Conservation (phyloP, 331 rosid species). For the Acacia pycnantha region DNA sequence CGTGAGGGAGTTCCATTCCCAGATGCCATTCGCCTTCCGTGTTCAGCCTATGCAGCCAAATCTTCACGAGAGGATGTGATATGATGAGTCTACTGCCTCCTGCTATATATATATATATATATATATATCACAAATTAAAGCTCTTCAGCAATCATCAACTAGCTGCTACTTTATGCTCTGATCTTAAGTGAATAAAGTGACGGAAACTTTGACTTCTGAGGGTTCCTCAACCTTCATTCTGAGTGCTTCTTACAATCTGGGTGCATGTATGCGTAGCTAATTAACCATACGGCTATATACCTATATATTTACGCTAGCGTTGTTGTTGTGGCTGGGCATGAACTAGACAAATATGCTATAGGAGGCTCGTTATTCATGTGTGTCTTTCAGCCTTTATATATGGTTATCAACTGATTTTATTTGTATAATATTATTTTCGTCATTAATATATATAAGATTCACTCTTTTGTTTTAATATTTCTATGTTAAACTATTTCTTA, state of each 20-base stretch:
- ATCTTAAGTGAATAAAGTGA: neutral
- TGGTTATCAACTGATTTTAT: too few relatives aligned
- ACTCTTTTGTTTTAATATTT: too few relatives aligned
- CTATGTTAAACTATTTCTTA: too few relatives aligned
- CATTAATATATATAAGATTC: too few relatives aligned
- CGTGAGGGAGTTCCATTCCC: constrained; percentile 55
- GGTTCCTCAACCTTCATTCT: neutral
- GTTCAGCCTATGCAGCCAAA: constrained; percentile 95
- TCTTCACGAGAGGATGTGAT: constrained; percentile 67
- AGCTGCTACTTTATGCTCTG: neutral
- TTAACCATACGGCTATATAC: too few relatives aligned
- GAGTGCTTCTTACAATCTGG: neutral
- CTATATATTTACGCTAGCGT: neutral
- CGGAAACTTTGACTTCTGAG: neutral
- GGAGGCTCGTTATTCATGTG: neutral
- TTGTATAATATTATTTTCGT: too few relatives aligned
- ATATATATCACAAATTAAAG: neutral
- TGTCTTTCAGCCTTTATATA: neutral
- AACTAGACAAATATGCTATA: neutral
- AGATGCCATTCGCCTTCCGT: constrained; percentile 67
- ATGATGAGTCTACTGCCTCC: neutral
- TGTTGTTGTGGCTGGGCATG: neutral
- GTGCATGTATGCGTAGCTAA: neutral
- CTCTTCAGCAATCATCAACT: neutral
- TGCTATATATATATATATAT: neutral